These are phyloP conservation scores for Russula dissimulans DNA, from an alignment of 768 basidiomycete species.

Conservation along the genomic window DNA sequence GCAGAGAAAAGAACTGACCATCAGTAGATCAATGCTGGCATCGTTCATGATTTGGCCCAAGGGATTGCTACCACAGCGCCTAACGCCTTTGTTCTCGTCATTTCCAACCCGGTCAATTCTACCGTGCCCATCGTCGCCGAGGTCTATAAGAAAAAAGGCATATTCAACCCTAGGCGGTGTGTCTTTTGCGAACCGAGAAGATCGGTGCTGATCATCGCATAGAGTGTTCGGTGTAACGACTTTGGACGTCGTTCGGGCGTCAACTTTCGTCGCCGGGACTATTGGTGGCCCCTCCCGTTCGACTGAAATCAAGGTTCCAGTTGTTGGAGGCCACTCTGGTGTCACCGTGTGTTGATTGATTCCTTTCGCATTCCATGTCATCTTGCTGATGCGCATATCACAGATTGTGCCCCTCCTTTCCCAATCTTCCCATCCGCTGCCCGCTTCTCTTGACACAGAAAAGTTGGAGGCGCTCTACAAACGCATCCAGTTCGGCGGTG, in stretches of 20 bases:
- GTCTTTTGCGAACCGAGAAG: constrained; percentile 11
- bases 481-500: constrained; percentile 92
- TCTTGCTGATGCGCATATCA: background rate
- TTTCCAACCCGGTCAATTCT: constrained; percentile 99
- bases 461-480: constrained; percentile 56
- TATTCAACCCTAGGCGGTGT: constrained; percentile 87
- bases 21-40: constrained; percentile 89
- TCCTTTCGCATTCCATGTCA: background rate
- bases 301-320: constrained; percentile 65
- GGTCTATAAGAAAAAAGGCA: constrained; percentile 85
- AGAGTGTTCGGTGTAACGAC: constrained; percentile 98
- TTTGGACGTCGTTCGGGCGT: constrained; percentile 95
- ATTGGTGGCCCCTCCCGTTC: constrained; percentile 55
- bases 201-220: background rate
- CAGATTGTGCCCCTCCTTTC: constrained; percentile 92
- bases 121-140: constrained; percentile 96
- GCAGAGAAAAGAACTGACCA: constrained; percentile 5
- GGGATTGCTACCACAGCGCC: constrained; percentile 78
- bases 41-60: constrained; percentile 86
- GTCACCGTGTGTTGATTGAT: constrained; percentile 51
- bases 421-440: constrained; percentile 74
- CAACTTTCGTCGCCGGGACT: constrained; percentile 85
- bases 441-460: constrained; percentile 39
- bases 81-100: constrained; percentile 89
- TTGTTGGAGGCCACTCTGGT: constrained; percentile 92